Percentiles rank a stretch among this genome's conserved stretches.
Conservation (phyloP, 371 early-diverging fungal genomes). For the Gilbertella persicaria region DNA sequence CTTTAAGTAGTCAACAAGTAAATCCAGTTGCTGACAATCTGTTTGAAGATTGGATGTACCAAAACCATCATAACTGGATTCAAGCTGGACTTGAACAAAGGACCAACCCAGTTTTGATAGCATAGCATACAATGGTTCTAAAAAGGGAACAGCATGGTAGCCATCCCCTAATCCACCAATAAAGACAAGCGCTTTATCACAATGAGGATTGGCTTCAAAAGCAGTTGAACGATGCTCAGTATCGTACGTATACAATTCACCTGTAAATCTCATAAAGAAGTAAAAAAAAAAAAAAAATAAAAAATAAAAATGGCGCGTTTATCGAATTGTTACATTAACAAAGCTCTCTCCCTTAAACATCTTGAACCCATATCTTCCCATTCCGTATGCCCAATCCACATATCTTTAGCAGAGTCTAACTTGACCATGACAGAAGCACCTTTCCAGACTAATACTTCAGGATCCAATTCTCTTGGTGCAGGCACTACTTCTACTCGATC, state of each 20-base stretch:
- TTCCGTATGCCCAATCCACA: constrained; percentile 78
- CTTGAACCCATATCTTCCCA: constrained; percentile 76
- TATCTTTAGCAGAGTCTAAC: constrained; percentile 76
- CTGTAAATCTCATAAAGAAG: constrained; percentile 20
- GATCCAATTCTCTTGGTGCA: constrained; percentile 86
- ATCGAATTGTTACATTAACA: constrained; percentile 55
- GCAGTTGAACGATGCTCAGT: constrained; percentile 31
- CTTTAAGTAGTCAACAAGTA: constrained; percentile 35
- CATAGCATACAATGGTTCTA: constrained; percentile 26
- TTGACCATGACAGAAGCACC: constrained; percentile 83
- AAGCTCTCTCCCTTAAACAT: constrained; percentile 66
- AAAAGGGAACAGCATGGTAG: constrained; percentile 50
- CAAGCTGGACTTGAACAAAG: constrained; percentile 50
- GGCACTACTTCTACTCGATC: constrained; percentile 77
- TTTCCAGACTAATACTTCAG: constrained; percentile 88
- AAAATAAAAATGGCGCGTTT: neutral
- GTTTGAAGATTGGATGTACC: constrained; percentile 43
- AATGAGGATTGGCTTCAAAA: constrained; percentile 48
- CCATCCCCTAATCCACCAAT: constrained; percentile 55
- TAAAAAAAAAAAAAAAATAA: constrained; percentile 4
- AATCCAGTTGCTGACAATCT: constrained; percentile 46
- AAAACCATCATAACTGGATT: constrained; percentile 53
- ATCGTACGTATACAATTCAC: constrained; percentile 22
- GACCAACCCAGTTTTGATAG: constrained; percentile 39
- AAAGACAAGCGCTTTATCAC: constrained; percentile 42